Evolutionary conservation across 345 rosid species (phyloP).

Genomic region (Brassica incana): DNA sequence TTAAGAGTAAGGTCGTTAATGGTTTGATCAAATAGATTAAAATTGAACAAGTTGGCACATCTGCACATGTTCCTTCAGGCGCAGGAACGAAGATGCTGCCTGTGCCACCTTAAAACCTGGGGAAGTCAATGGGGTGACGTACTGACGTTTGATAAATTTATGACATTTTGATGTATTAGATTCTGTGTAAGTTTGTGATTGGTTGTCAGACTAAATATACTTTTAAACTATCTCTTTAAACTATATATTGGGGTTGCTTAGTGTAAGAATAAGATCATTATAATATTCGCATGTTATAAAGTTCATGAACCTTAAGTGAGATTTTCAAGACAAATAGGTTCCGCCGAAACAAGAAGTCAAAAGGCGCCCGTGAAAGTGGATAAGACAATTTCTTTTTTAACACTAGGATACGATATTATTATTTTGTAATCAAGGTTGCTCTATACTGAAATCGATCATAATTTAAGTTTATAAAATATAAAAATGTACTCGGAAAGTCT

Average conservation of each 20-base stretch:
- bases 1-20: background rate
- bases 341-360: conserved; percentile 17
- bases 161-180: conserved; percentile 12
- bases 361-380: conserved; percentile 9
- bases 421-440: background rate
- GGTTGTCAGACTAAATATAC: conserved; percentile 10
- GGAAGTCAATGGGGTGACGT: conserved; percentile 18
- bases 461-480: no score
- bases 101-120: conserved; percentile 7
- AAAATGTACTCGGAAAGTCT: background rate
- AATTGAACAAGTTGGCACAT: background rate
- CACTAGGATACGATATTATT: background rate
- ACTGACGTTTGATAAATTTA: conserved; percentile 6
- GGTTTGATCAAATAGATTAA: background rate
- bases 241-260: background rate
- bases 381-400: background rate
- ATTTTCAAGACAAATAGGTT: conserved; percentile 13
- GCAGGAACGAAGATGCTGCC: background rate
- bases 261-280: background rate
- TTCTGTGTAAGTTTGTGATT: conserved; percentile 23
- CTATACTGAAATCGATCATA: background rate
- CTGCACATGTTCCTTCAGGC: conserved; percentile 28
- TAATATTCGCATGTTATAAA: conserved; percentile 19
- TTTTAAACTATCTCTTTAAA: background rate
- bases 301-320: conserved; percentile 24